A percentile compares a stretch with the other conserved stretches of the same genome.
These are phyloP conservation scores for Colletotrichum liaoningense DNA, from an alignment of 2,329 filamentous ascomycete genomes.

Conservation along the genomic window DNA sequence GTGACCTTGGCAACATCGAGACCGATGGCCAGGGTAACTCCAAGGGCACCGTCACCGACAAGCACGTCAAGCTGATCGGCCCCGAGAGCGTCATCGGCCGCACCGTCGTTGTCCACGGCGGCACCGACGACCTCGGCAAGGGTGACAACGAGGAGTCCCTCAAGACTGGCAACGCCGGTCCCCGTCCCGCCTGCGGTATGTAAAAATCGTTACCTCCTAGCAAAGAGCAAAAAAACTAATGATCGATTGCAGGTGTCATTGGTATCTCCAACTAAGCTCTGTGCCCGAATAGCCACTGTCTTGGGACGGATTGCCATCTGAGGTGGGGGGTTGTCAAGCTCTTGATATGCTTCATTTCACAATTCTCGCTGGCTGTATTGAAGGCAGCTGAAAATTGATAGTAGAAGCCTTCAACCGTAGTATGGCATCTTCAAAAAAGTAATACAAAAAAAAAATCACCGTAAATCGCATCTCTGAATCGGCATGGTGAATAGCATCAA, in stretches of 20 bases:
- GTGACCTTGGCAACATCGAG: slow-evolving; percentile 97
- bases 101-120: slow-evolving; percentile 93
- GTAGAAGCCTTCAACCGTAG: background rate
- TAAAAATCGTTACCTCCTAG: slow-evolving; percentile 23
- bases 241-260: slow-evolving; percentile 75
- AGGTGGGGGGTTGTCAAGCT: slow-evolving; percentile 7
- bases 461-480: background rate
- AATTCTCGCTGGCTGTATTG: background rate
- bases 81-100: slow-evolving; percentile 95
- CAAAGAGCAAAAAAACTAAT: background rate
- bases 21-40: slow-evolving; percentile 93
- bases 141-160: slow-evolving; percentile 93
- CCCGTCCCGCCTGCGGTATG: slow-evolving; percentile 93
- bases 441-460: background rate
- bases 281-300: slow-evolving; percentile 1
- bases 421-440: background rate
- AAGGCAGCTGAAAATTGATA: slow-evolving; percentile 12
- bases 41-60: slow-evolving; percentile 83
- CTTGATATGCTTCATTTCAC: background rate
- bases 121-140: slow-evolving; percentile 97
- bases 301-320: background rate
- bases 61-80: slow-evolving; percentile 93
- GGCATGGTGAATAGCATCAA: background rate
- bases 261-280: slow-evolving; percentile 79
- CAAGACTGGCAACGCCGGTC: slow-evolving; percentile 97